These are phyloP conservation scores for Ceratobasidium sp. DNA, from an alignment of 1,284 basidiomycete genomes.

Conservation along the genomic window DNA sequence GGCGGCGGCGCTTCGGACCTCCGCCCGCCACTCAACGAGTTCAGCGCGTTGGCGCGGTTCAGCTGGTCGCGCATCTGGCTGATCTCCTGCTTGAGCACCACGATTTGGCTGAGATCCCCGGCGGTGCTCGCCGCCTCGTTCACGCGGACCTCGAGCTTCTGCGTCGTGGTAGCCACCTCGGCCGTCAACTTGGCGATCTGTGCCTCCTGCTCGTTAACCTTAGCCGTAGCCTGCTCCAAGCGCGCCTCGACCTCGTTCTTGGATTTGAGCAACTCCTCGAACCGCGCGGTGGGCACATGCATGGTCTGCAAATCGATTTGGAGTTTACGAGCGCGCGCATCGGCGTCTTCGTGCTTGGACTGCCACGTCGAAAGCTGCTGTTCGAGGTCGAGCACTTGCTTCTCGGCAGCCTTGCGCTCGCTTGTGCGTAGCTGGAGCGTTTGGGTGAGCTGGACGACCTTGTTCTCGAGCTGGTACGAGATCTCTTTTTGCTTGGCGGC, in stretches of 20 bases:
- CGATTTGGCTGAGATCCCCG: conserved; percentile 66
- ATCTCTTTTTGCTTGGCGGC: conserved; percentile 99
- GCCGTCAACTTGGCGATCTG: conserved; percentile 82
- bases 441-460: conserved; percentile 98
- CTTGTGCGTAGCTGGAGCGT: conserved; percentile 90
- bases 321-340: conserved; percentile 78
- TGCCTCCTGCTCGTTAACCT: conserved; percentile 86
- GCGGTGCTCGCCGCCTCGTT: conserved; percentile 59
- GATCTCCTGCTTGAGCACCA: conserved; percentile 91
- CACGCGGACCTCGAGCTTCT: conserved; percentile 85
- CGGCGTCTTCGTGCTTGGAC: conserved; percentile 89
- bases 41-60: conserved; percentile 91
- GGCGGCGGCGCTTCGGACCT: conserved; percentile 68
- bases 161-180: conserved; percentile 77
- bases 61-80: conserved; percentile 93
- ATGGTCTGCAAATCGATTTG: conserved; percentile 76
- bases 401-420: conserved; percentile 90
- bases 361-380: conserved; percentile 87
- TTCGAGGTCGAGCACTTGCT: conserved; percentile 81
- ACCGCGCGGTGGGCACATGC: conserved; percentile 78
- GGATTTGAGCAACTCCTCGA: conserved; percentile 78
- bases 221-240: conserved; percentile 79
- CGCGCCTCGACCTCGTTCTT: conserved; percentile 87
- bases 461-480: conserved; percentile 98
- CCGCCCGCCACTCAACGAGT: conserved; percentile 77